Base-by-base conservation (phyloP, 2,329 filamentous ascomycete genomes). In the Cladorrhinum sp. region DNA sequence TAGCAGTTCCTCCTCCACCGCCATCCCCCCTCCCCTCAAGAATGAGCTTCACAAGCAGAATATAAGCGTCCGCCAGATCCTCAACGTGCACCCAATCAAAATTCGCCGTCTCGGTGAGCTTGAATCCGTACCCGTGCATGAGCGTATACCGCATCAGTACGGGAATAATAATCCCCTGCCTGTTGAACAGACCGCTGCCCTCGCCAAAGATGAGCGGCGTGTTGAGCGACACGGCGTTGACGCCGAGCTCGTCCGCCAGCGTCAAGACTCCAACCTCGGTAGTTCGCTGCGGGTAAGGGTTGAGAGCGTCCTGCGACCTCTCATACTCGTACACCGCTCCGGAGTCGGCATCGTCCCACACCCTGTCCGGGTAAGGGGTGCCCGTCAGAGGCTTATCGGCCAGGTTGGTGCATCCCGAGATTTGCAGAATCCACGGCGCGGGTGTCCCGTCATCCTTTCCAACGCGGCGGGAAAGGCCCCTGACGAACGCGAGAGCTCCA, bases 11-110 rank as follows among this genome's bases (percentile, higher is more conserved):
- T 10, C 58, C 55, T 3, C 60, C 62, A 2, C 62, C 53, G 36
- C 62, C 62, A 9, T 57, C 57, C 20, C n/a, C n/a, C n/a, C n/a
- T n/a, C n/a, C n/a, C n/a, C n/a, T n/a, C n/a, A n/a, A 64, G 54
- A n/a, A 64, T 64, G 23, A 33, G 36, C 18, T 58, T 57, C 12
- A 62, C 30, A 4, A 60, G 49, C 21, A 62, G 59, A 24, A 64
- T 55, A 28, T 59, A 64, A 7, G 52, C 24, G 26, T 62, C 62
- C 6, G 62, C 62, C 8, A 64, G 28, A 14, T 64, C 62, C 39
- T 64, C 60, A 5, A 64, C 55, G 30, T 64, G 59, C 14, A 64
- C 62, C 62, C 62, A 64, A 49, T 64, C 62, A 39, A 64, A 62
- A 48, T 60, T 62, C 18, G 59, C 52, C n/a, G 59, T 60, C 5